Percentiles rank a stretch among this genome's conserved stretches.
phyloP scores from a whole-genome alignment of 1,284 basidiomycete species.

The Vanrija humicola region DNA sequence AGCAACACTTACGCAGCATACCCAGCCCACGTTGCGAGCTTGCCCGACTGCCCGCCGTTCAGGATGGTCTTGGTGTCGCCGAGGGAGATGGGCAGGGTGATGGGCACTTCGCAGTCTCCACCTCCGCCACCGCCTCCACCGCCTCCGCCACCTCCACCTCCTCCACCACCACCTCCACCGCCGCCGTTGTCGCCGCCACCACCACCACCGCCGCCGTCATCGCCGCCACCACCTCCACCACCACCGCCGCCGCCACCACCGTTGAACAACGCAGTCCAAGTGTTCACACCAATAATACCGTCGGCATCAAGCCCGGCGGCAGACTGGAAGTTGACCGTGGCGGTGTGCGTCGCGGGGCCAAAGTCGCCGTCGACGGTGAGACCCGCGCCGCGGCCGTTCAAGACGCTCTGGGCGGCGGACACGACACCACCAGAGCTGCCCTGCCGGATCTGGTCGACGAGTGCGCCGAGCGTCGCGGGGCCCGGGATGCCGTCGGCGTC shows the following conservation, averaged over 20 bases:
- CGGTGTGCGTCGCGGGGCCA: neutral
- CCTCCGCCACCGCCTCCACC: no score
- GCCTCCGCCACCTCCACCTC: no score
- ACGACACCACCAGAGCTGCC: neutral
- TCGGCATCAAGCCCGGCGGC: neutral
- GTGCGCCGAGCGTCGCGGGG: slow-evolving; percentile 8
- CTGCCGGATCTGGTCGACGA: neutral
- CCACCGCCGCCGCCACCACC: neutral
- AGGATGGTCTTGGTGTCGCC: no score
- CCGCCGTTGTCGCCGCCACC: no score
- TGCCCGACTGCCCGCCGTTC: no score
- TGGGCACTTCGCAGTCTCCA: no score
- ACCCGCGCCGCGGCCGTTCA: neutral
- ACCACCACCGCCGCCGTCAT: no score
- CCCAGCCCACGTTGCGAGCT: no score
- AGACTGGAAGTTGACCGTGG: neutral
- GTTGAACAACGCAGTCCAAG: slow-evolving; percentile 5
- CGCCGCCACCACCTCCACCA: no score
- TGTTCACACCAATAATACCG: slow-evolving; percentile 1
- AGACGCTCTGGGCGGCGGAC: neutral
- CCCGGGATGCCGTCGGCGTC: neutral
- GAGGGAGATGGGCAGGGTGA: no score
- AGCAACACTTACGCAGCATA: no score
- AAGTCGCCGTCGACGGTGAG: slow-evolving; percentile 7
- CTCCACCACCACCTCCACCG: no score